Percentiles rank a stretch among this genome's conserved stretches.
Evolutionary conservation across 176 grass and related monocot genomes (phyloP).

Genomic region (bread wheat (Triticum aestivum)): IWGSC_CS_RefSeq_v2.1 NC_057802.1:358511630-358512129

Average conservation of each 20-base stretch:
- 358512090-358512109: not conserved
- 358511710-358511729: not conserved
- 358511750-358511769: slow-evolving; percentile 44
- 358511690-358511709: not conserved
- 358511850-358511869: slow-evolving; percentile 17
- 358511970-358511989: slow-evolving; percentile 61
- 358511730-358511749: slow-evolving; percentile 31
- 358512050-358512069: not conserved
- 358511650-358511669: not conserved
- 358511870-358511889: not conserved
- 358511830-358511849: slow-evolving; percentile 23
- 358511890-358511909: not conserved
- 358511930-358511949: slow-evolving; percentile 37
- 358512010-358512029: slow-evolving; percentile 17
- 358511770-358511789: slow-evolving; percentile 24
- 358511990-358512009: slow-evolving; percentile 63
- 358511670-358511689: not conserved
- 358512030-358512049: not conserved
- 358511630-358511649: not conserved
- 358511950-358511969: slow-evolving; percentile 64
- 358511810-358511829: not conserved
- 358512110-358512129: not conserved
- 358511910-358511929: slow-evolving; percentile 38
- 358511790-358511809: slow-evolving; percentile 32
- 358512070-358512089: not conserved